Conservation (phyloP, 345 rosid genomes). For the Lumnitzera racemosa region DNA sequence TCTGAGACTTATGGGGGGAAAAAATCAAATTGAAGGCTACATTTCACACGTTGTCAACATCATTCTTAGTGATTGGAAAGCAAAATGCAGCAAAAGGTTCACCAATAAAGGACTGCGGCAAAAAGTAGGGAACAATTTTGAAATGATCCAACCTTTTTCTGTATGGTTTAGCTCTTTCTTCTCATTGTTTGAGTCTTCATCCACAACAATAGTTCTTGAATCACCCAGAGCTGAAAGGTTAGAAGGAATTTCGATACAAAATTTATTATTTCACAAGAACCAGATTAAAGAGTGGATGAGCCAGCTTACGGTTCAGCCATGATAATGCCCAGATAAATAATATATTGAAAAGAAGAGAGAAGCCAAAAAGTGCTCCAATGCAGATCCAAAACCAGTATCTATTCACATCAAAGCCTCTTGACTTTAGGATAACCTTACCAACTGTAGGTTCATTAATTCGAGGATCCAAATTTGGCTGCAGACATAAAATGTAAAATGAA, state of each 20-base stretch:
- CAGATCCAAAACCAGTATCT: constrained; percentile 75
- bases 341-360: constrained; percentile 57
- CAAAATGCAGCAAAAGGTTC: no score
- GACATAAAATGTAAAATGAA: no score
- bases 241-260: neutral
- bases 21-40: no score
- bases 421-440: constrained; percentile 49
- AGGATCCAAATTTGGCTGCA: constrained; percentile 39
- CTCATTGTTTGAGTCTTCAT: constrained; percentile 29
- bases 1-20: no score
- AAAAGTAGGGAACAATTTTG: neutral
- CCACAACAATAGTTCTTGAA: constrained; percentile 35
- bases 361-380: constrained; percentile 57
- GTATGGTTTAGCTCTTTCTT: constrained; percentile 9
- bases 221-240: constrained; percentile 46
- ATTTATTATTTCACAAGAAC: neutral
- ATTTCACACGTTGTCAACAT: no score
- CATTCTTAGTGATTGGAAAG: no score
- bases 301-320: constrained; percentile 64
- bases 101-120: no score
- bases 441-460: constrained; percentile 35
- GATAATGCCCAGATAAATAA: constrained; percentile 51
- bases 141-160: constrained; percentile 30
- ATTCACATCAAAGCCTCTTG: constrained; percentile 55
- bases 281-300: neutral